phyloP scores from a whole-genome alignment of 2,329 filamentous ascomycete species.

The Chaetoscypha palmicola region DNA sequence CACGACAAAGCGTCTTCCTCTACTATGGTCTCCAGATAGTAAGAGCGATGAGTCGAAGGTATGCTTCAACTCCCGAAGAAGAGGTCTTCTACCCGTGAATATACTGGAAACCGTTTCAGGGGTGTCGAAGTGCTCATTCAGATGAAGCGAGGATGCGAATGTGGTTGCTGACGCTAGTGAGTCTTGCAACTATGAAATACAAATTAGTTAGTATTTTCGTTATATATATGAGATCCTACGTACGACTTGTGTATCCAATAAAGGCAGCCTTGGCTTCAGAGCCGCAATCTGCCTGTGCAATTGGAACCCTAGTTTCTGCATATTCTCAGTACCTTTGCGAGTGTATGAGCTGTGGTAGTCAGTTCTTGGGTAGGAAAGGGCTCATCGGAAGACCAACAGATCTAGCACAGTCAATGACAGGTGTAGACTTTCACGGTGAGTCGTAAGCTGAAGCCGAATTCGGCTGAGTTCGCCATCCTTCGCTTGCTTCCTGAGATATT shows the following conservation, averaged over 20 bases:
- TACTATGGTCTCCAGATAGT: neutral
- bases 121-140: slow-evolving; percentile 4
- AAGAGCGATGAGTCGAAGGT: neutral
- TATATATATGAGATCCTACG: no score
- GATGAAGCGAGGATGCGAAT: neutral
- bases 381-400: neutral
- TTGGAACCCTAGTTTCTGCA: neutral
- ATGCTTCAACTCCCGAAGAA: neutral
- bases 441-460: neutral
- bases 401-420: neutral
- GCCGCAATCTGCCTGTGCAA: neutral
- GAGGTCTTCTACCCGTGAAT: neutral
- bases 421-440: neutral
- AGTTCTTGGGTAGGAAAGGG: neutral
- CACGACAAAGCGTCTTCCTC: slow-evolving; percentile 12
- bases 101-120: neutral
- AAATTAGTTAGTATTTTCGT: no score
- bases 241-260: neutral
- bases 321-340: neutral
- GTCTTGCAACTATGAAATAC: neutral
- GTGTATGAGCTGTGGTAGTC: neutral
- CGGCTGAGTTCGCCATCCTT: neutral
- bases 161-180: neutral
- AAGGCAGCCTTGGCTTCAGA: neutral
- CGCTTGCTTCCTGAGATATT: neutral